Base-by-base conservation (phyloP, 2,329 filamentous ascomycete genomes). In the Stagonosporopsis rhizophila region DNA sequence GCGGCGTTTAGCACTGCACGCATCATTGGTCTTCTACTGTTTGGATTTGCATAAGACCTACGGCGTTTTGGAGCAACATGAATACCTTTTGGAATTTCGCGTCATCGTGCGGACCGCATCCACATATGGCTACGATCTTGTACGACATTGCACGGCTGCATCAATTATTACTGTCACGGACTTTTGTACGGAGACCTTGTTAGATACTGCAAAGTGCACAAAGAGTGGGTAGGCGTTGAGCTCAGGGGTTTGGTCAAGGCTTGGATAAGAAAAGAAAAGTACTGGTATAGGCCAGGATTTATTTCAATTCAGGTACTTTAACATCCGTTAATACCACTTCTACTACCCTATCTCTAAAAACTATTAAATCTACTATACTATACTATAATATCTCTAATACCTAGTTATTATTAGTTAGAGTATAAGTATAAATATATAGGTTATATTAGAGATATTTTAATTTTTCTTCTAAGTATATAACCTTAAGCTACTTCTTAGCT, bases 1-100 rank as follows among this genome's bases (percentile, higher is more conserved):
- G 66, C 63, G 72, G 72, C 71, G 72, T 74, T 75, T 67, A 60
- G 65, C 61, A 64, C 55, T 62, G 62, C 55, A 62, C 60, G 69
- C 69, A 72, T 72, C 59, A 54, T 63, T 61, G 62, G 68, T 66
- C 67, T 46, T 25, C 35, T 41, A 41, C 58, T 50, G 51, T 61
- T 61, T 59, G 60, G 54, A 65, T 62, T 70, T 68, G 67, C 66
- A 71, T 69, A 58, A 66, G 65, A 62, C 64, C 65, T 56, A 55
- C 59, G 70, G 69, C 68, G 70, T 74, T 71, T 64, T 66, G 68
- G 69, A 65, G 64, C 65, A 64, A 56, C 56, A 59, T 59, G 28
- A 44, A 42, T 56, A 62, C 60, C 44, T 58, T 55, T 57, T 56
- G 54, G 52, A 53, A 54, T 60, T 50, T 41, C 50, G 45, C 50